Conservation (phyloP, 768 basidiomycete genomes). For the Russula emetica region DNA sequence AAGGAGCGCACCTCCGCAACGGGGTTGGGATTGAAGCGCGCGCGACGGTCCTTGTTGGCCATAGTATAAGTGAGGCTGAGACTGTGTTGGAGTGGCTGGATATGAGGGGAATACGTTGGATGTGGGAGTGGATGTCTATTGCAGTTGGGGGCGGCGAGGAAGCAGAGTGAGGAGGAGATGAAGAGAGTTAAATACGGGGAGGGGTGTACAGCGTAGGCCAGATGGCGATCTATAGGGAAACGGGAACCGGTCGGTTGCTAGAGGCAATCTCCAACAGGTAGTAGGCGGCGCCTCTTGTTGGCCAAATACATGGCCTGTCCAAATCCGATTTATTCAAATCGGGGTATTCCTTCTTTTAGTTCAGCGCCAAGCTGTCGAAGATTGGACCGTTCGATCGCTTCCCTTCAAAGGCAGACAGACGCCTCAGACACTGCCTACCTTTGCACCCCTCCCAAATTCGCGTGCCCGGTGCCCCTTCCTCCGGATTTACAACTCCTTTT, state of each 20-base stretch:
- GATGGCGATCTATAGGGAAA: not conserved
- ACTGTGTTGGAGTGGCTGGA: not conserved
- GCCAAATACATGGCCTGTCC: not conserved
- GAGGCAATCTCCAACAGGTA: not conserved
- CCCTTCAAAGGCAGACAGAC: not conserved
- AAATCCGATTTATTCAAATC: not conserved
- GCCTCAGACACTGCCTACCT: not conserved
- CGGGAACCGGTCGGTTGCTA: conserved; percentile 12
- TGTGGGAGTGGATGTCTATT: not conserved
- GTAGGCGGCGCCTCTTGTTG: not conserved
- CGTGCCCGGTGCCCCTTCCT: no score
- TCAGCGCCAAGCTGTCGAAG: not conserved
- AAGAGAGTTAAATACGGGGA: conserved; percentile 18
- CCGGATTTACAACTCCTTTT: not conserved
- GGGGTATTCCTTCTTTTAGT: not conserved
- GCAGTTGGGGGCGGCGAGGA: not conserved
- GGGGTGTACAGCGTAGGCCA: not conserved
- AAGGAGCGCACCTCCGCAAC: conserved; percentile 18
- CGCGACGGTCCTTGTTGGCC: conserved; percentile 7
- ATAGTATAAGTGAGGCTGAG: not conserved
- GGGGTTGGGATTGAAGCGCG: conserved; percentile 21
- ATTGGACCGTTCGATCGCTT: not conserved
- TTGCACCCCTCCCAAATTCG: no score
- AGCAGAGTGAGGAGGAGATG: not conserved
- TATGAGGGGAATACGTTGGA: not conserved